A percentile compares a stretch with the other conserved stretches of the same genome.
Evolutionary conservation across 1,284 basidiomycete genomes (phyloP).

Genomic region (Neolentinus lepideus): DNA sequence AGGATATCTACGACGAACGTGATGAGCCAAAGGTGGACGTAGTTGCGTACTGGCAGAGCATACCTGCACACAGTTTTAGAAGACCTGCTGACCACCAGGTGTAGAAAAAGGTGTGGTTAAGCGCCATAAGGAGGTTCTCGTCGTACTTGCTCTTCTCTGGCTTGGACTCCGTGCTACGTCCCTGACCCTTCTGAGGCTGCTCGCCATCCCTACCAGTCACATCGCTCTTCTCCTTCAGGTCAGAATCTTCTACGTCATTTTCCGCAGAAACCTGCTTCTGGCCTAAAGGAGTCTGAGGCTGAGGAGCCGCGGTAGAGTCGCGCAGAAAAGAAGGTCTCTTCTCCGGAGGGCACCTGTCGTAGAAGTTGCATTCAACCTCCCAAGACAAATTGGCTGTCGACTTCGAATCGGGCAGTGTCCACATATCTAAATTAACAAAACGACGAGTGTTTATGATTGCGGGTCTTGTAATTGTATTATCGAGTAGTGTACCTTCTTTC

Average conservation of each 20-base stretch:
- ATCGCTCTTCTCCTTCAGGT: too few relatives aligned
- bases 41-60: slow-evolving; percentile 1
- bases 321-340: slow-evolving; percentile 28
- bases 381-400: slow-evolving; percentile 33
- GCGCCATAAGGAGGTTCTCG: slow-evolving; percentile 23
- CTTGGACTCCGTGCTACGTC: slow-evolving; percentile 31
- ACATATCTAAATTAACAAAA: slow-evolving; percentile 35
- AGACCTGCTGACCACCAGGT: slow-evolving; percentile 28
- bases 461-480: background rate
- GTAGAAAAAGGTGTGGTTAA: slow-evolving; percentile 28
- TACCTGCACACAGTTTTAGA: slow-evolving; percentile 25
- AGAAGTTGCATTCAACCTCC: slow-evolving; percentile 39
- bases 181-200: slow-evolving; percentile 9
- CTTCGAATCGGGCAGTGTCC: slow-evolving; percentile 34
- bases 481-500: slow-evolving; percentile 35
- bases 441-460: too few relatives aligned
- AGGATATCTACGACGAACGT: slow-evolving; percentile 15
- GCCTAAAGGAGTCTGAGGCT: too few relatives aligned
- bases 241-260: too few relatives aligned
- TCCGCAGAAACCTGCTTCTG: too few relatives aligned
- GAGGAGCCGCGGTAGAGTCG: slow-evolving; percentile 5
- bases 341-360: slow-evolving; percentile 38
- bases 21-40: background rate
- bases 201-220: slow-evolving; percentile 6
- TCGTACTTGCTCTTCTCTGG: slow-evolving; percentile 6